phyloP scores from a whole-genome alignment of 2,329 filamentous ascomycete genomes.

The Fusarium sacchari region DNA sequence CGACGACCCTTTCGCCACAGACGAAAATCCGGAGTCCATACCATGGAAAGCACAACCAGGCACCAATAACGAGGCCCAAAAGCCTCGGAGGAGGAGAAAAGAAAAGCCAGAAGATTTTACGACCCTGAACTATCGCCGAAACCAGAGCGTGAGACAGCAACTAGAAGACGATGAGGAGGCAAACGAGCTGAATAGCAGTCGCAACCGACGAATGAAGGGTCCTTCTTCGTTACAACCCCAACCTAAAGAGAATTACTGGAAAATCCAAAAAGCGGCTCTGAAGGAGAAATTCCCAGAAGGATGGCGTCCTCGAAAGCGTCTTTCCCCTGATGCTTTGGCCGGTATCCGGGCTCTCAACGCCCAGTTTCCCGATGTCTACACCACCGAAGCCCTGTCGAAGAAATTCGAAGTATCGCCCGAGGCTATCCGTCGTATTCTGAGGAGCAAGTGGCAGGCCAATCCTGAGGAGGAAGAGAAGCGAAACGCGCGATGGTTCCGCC shows the following conservation, averaged over 20 bases:
- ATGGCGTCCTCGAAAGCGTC: conserved; percentile 84
- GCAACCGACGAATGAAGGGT: conserved; percentile 17
- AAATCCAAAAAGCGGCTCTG: conserved; percentile 77
- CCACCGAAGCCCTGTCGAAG: conserved; percentile 75
- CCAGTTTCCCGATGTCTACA: conserved; percentile 81
- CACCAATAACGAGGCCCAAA: not conserved
- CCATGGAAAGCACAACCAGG: conserved; percentile 17
- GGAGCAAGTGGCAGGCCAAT: conserved; percentile 76
- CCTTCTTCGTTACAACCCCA: conserved; percentile 23
- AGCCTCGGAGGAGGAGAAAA: not conserved
- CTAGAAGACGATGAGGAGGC: not conserved
- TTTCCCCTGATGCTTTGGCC: conserved; percentile 92
- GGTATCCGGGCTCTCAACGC: conserved; percentile 86
- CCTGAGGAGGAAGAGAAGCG: conserved; percentile 67
- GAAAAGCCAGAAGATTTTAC: not conserved
- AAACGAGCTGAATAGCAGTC: not conserved
- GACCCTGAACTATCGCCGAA: not conserved
- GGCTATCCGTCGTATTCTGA: conserved; percentile 86
- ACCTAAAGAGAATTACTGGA: conserved; percentile 68
- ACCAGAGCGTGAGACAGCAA: not conserved
- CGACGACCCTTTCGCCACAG: not conserved
- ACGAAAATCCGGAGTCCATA: not conserved
- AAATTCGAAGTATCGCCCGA: conserved; percentile 91
- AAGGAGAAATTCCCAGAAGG: conserved; percentile 81
- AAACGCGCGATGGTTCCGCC: conserved; percentile 69